Conservation (phyloP, 140 eudicot species). For the Ambrosia hybrid region DNA sequence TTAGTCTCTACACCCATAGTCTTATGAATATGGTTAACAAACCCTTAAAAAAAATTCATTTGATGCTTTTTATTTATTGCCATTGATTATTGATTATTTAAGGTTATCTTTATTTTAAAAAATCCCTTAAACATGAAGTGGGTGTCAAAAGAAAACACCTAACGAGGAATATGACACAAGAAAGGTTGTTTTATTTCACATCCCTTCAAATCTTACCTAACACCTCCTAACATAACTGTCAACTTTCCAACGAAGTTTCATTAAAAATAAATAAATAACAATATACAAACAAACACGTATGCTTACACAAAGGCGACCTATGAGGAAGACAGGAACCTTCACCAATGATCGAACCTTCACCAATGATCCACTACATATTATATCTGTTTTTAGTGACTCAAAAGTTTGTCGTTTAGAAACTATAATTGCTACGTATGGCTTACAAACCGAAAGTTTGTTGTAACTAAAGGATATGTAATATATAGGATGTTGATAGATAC, state of each 20-base stretch:
- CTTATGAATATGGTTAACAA: no score
- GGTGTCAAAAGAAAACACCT: conserved; percentile 13
- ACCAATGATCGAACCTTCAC: no score
- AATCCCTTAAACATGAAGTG: no score
- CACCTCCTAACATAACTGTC: conserved; percentile 5
- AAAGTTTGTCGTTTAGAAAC: background rate
- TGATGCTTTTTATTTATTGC: no score
- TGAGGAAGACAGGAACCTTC: background rate
- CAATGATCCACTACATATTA: background rate
- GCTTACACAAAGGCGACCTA: background rate
- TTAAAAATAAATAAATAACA: background rate
- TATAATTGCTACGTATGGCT: no score
- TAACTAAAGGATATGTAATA: no score
- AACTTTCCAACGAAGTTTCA: background rate
- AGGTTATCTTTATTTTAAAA: no score
- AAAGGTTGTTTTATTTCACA: conserved; percentile 23
- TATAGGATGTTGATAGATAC: background rate
- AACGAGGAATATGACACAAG: conserved; percentile 22
- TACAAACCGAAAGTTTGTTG: background rate
- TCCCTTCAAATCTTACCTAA: conserved; percentile 32
- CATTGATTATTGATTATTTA: no score
- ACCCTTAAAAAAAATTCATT: no score
- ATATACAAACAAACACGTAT: background rate
- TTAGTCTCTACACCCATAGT: no score
- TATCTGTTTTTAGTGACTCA: background rate